Percentiles rank a stretch among this genome's conserved stretches.
These are phyloP conservation scores for Nymphaea colorata DNA, from an alignment of 164 flowering plant species.

Conservation along the genomic window DNA sequence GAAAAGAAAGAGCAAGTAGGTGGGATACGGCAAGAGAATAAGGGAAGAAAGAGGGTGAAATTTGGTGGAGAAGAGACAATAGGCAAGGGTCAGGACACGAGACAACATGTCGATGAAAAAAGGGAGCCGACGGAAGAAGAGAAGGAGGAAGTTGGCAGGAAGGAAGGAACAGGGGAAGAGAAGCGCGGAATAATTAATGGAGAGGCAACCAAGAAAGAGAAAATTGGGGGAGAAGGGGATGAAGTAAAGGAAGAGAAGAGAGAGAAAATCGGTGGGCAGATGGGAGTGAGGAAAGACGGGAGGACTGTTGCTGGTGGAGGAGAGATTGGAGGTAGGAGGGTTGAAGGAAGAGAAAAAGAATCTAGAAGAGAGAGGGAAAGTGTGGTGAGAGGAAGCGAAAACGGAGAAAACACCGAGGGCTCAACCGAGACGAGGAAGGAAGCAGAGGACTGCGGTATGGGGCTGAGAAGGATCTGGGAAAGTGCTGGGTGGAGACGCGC, in stretches of 20 bases:
- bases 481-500: slow-evolving; percentile 5
- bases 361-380: not conserved
- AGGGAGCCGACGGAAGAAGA: not conserved
- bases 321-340: not conserved
- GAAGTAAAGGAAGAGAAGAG: slow-evolving; percentile 7
- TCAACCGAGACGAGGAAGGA: too few species aligned
- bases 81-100: not conserved
- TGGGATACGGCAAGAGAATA: not conserved
- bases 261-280: not conserved
- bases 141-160: not conserved
- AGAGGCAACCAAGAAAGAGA: too few species aligned
- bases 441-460: too few species aligned
- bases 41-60: not conserved
- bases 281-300: not conserved
- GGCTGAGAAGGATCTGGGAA: slow-evolving; percentile 1
- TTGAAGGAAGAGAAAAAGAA: not conserved
- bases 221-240: not conserved
- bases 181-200: not conserved
- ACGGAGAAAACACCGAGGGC: not conserved
- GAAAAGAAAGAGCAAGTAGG: not conserved
- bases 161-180: not conserved
- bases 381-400: not conserved
- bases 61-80: not conserved
- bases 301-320: not conserved
- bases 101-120: not conserved